Percentiles rank a stretch among this genome's conserved stretches.
phyloP scores from a whole-genome alignment of 2,329 filamentous ascomycete genomes.

The Parasarocladium wereldwijsianum region DNA sequence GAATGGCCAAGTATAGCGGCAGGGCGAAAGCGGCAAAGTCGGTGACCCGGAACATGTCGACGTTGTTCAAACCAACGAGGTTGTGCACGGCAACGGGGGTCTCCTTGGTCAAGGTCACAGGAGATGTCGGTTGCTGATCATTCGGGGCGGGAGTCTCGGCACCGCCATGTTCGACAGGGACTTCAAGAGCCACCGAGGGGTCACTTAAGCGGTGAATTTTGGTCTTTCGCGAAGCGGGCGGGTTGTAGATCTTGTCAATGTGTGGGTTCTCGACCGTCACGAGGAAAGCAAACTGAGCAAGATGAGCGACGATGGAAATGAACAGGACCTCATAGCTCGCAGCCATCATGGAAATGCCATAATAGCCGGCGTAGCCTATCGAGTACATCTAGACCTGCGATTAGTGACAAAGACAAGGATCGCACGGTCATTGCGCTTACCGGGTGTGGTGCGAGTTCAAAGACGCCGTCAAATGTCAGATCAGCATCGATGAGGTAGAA shows the following conservation, averaged over 20 bases:
- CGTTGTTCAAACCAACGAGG: constrained; percentile 66
- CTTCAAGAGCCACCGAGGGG: constrained; percentile 12
- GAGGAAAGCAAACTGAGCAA: constrained; percentile 87
- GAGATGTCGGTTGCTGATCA: not conserved
- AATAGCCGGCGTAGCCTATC: constrained; percentile 94
- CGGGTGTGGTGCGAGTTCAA: constrained; percentile 95
- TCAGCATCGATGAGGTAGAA: constrained; percentile 98
- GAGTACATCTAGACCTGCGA: too few relatives aligned
- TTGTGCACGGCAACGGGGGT: constrained; percentile 61
- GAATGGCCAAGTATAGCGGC: constrained; percentile 56
- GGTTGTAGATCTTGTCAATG: constrained; percentile 95
- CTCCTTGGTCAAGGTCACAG: not conserved
- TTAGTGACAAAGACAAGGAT: too few relatives aligned
- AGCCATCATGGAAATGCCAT: constrained; percentile 95
- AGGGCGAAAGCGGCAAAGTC: constrained; percentile 71
- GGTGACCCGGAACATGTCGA: constrained; percentile 77
- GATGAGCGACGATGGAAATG: constrained; percentile 90
- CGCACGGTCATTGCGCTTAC: too few relatives aligned
- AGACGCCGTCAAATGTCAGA: constrained; percentile 94
- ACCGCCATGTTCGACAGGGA: too few relatives aligned
- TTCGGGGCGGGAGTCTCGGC: constrained; percentile 10
- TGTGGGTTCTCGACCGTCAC: constrained; percentile 89
- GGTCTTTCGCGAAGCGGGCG: constrained; percentile 57
- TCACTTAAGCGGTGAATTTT: constrained; percentile 17
- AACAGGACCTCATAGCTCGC: constrained; percentile 95